Conservation (phyloP, 257 asterid genomes). For the Solanum virginianum region DNA sequence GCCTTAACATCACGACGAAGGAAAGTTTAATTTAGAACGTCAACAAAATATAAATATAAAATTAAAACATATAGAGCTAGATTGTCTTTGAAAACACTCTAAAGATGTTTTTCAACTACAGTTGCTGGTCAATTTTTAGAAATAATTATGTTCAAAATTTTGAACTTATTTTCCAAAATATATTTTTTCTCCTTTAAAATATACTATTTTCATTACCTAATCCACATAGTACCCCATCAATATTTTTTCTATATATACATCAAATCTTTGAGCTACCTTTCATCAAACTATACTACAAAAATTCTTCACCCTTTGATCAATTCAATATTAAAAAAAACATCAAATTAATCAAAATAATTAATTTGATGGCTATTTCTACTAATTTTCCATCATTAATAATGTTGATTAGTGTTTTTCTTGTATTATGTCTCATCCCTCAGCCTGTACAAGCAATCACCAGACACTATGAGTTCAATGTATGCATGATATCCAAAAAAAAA, state of each 20-base stretch:
- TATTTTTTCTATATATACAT: background rate
- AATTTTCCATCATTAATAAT: background rate
- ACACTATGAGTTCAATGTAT: conserved; percentile 34
- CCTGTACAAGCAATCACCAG: conserved; percentile 22
- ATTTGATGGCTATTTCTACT: background rate
- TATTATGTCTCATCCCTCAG: conserved; percentile 1
- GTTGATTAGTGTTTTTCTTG: background rate
- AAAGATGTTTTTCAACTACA: conserved; percentile 19
- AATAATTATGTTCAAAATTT: background rate
- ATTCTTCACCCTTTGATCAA: too few relatives aligned
- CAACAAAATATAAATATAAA: background rate
- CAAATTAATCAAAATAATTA: background rate
- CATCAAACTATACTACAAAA: background rate
- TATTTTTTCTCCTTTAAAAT: background rate
- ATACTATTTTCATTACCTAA: conserved; percentile 10
- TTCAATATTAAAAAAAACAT: background rate
- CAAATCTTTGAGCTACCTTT: background rate
- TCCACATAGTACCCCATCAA: conserved; percentile 15
- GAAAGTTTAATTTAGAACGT: background rate
- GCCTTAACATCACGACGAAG: background rate
- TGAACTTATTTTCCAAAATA: background rate
- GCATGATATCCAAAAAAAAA: background rate
- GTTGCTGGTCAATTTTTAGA: background rate
- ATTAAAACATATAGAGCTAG: background rate
- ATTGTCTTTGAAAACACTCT: conserved; percentile 26